phyloP scores from a whole-genome alignment of 148 eudicot species.

The Camellia lanceoleosa region DNA sequence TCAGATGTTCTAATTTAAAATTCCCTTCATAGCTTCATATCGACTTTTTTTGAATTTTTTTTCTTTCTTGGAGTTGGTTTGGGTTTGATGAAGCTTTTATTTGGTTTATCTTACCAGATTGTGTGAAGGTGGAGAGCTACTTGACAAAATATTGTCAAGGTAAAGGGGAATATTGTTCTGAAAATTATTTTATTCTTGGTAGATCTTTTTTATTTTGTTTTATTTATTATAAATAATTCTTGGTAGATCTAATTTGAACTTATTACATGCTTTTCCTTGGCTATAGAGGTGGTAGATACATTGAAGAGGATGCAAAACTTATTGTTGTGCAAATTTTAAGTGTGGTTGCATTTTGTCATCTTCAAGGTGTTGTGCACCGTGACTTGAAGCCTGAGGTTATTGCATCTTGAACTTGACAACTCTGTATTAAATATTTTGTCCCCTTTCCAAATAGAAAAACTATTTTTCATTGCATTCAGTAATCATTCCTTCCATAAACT shows the following conservation, averaged over 20 bases:
- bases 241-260: neutral
- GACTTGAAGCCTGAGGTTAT: slow-evolving; percentile 74
- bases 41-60: neutral
- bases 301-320: slow-evolving; percentile 61
- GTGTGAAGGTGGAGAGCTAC: slow-evolving; percentile 73
- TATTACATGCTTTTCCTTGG: slow-evolving; percentile 11
- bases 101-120: slow-evolving; percentile 35
- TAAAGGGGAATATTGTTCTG: slow-evolving; percentile 18
- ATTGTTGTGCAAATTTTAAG: slow-evolving; percentile 55
- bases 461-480: neutral
- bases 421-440: neutral
- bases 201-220: neutral
- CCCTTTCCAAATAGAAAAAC: neutral
- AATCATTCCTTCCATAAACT: neutral
- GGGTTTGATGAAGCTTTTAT: slow-evolving; percentile 6
- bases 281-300: slow-evolving; percentile 63
- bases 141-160: slow-evolving; percentile 66
- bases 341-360: slow-evolving; percentile 73
- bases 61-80: neutral
- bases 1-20: neutral
- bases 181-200: neutral
- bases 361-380: slow-evolving; percentile 78
- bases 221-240: neutral
- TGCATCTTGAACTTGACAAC: slow-evolving; percentile 19
- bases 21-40: neutral